phyloP scores from a whole-genome alignment of 345 rosid species.

The Geranium brycei region DNA sequence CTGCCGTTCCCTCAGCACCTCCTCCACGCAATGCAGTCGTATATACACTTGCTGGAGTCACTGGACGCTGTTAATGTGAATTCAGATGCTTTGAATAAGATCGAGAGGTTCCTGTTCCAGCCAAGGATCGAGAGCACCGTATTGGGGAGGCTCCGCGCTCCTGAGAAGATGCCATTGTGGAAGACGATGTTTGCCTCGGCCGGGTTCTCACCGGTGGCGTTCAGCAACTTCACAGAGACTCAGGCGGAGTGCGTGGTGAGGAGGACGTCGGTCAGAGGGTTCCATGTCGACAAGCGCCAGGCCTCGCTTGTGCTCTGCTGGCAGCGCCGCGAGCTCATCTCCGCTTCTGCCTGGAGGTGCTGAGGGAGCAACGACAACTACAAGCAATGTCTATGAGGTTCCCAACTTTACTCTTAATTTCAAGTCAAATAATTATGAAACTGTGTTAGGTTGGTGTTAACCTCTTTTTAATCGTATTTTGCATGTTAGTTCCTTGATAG shows the following conservation, averaged over 20 bases:
- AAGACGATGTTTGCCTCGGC: conserved; percentile 53
- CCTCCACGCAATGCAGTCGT: conserved; percentile 53
- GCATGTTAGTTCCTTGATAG: too few relatives aligned
- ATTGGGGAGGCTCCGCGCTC: conserved; percentile 43
- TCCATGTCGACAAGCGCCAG: conserved; percentile 72
- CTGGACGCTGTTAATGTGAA: conserved; percentile 70
- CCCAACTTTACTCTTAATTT: too few relatives aligned
- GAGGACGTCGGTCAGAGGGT: conserved; percentile 57
- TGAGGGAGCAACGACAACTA: conserved; percentile 12
- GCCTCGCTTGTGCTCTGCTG: conserved; percentile 66
- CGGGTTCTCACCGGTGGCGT: conserved; percentile 51
- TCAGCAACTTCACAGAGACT: conserved; percentile 70
- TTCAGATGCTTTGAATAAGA: conserved; percentile 60
- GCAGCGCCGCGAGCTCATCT: conserved; percentile 73
- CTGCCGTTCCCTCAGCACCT: conserved; percentile 65
- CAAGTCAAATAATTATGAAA: too few relatives aligned
- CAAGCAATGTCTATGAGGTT: too few relatives aligned
- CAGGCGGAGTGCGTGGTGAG: conserved; percentile 79
- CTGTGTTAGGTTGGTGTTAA: too few relatives aligned
- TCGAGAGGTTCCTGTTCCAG: conserved; percentile 61
- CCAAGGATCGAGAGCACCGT: conserved; percentile 60
- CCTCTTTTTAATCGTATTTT: too few relatives aligned
- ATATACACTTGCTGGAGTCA: conserved; percentile 56
- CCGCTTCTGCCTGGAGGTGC: conserved; percentile 89
- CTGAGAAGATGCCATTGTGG: conserved; percentile 57